phyloP scores from a whole-genome alignment of 1,139 yeast species.

The Hemisphaericaspora xylofermentans region DNA sequence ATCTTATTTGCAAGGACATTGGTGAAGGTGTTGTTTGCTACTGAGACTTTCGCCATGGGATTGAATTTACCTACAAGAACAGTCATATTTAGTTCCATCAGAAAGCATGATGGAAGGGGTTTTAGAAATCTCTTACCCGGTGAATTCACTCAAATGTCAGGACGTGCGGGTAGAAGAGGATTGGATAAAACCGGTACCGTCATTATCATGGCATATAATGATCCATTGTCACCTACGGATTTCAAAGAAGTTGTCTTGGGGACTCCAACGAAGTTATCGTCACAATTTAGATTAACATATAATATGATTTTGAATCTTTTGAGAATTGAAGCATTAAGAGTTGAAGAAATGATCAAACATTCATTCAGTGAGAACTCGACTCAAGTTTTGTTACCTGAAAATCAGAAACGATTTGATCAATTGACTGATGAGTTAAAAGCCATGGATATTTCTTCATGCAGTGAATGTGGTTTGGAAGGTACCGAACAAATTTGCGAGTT shows the following conservation, averaged over 20 bases:
- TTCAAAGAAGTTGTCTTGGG: conserved; percentile 85
- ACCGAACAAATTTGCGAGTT: conserved; percentile 47
- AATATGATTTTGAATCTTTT: conserved; percentile 91
- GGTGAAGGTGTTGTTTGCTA: conserved; percentile 89
- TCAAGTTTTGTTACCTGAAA: conserved; percentile 85
- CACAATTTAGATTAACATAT: conserved; percentile 91
- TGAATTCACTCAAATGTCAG: conserved; percentile 98
- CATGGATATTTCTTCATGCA: conserved; percentile 38
- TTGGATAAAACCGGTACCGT: conserved; percentile 92
- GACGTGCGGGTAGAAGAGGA: conserved; percentile 98
- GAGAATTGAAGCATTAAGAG: conserved; percentile 89
- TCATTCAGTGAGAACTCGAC: conserved; percentile 91
- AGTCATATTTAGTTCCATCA: conserved; percentile 79
- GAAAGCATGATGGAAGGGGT: conserved; percentile 87
- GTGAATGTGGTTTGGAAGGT: conserved; percentile 35
- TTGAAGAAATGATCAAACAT: conserved; percentile 96
- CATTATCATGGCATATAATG: conserved; percentile 84
- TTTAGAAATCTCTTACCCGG: conserved; percentile 87
- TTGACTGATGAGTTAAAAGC: conserved; percentile 48
- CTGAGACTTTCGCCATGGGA: conserved; percentile 99
- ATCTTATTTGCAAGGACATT: conserved; percentile 83
- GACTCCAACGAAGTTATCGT: conserved; percentile 80
- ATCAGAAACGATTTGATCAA: conserved; percentile 61
- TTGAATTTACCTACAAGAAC: conserved; percentile 95
- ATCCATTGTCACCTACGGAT: conserved; percentile 58